These are phyloP conservation scores for Penicillium odoratum DNA, from an alignment of 495 filamentous ascomycete genomes.

Conservation along the genomic window DNA sequence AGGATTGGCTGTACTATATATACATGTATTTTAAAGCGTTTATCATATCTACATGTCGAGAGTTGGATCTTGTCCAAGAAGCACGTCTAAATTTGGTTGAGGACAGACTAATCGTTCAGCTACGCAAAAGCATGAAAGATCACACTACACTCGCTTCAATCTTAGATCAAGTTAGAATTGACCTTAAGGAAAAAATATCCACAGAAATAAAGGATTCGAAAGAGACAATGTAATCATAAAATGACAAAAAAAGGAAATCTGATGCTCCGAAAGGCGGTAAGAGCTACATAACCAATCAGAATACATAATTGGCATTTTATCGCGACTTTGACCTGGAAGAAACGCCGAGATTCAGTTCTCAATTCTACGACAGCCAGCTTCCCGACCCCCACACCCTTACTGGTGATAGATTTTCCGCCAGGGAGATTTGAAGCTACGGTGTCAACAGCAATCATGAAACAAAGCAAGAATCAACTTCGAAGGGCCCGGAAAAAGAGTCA, in stretches of 20 bases:
- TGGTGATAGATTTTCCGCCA: background rate
- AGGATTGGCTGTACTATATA: background rate
- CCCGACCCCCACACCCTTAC: background rate
- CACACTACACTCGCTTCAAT: too few relatives aligned
- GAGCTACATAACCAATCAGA: background rate
- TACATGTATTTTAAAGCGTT: background rate
- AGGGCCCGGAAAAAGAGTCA: conserved; percentile 89
- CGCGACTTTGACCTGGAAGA: background rate
- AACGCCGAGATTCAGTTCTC: background rate
- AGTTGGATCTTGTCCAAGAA: background rate
- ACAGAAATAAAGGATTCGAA: background rate
- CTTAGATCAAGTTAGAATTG: too few relatives aligned
- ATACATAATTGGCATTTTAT: background rate
- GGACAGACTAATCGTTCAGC: background rate
- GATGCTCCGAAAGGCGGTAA: background rate
- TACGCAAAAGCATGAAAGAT: background rate
- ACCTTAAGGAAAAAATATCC: too few relatives aligned
- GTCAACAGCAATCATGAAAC: conserved; percentile 45
- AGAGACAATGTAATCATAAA: too few relatives aligned
- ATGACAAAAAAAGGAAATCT: too few relatives aligned
- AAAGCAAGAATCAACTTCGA: conserved; percentile 81
- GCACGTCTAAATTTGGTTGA: background rate
- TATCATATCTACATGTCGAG: background rate
- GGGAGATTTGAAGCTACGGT: background rate
- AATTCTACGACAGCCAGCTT: background rate